Conservation (phyloP, 305 asterid genomes). For the Andrographis paniculata region DNA sequence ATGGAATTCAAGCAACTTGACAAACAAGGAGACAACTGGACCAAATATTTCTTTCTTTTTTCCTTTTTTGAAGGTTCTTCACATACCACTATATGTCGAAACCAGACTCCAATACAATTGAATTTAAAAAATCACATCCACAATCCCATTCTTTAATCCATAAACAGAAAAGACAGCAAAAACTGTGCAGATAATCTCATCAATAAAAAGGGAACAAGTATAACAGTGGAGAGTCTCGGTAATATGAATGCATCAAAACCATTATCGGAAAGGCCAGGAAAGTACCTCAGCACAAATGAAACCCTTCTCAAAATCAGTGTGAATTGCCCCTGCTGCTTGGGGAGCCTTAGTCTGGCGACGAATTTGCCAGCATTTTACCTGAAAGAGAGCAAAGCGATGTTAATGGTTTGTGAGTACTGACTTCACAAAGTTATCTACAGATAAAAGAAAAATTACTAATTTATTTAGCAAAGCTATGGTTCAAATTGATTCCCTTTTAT, state of each 20-base stretch:
- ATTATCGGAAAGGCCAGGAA: conserved; percentile 6
- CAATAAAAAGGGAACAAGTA: too few relatives aligned
- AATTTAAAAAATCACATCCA: too few relatives aligned
- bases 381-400: conserved; percentile 16
- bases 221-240: background rate
- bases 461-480: background rate
- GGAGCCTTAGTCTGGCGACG: conserved; percentile 89
- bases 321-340: conserved; percentile 98
- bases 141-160: too few relatives aligned
- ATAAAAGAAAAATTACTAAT: background rate
- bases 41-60: too few relatives aligned
- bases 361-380: conserved; percentile 99
- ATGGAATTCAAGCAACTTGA: too few relatives aligned
- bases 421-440: background rate
- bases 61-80: too few relatives aligned
- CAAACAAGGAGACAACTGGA: too few relatives aligned
- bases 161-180: too few relatives aligned
- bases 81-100: too few relatives aligned
- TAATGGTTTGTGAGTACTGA: too few relatives aligned
- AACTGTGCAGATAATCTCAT: too few relatives aligned
- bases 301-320: conserved; percentile 90
- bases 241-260: background rate
- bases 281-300: conserved; percentile 96
- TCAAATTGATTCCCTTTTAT: background rate
- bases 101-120: too few relatives aligned